A percentile compares a stretch with the other conserved stretches of the same genome.
These are phyloP conservation scores for Pleurozium schreberi DNA, from an alignment of 225 moss, liverwort and hornwort species.

Conservation along the genomic window DNA sequence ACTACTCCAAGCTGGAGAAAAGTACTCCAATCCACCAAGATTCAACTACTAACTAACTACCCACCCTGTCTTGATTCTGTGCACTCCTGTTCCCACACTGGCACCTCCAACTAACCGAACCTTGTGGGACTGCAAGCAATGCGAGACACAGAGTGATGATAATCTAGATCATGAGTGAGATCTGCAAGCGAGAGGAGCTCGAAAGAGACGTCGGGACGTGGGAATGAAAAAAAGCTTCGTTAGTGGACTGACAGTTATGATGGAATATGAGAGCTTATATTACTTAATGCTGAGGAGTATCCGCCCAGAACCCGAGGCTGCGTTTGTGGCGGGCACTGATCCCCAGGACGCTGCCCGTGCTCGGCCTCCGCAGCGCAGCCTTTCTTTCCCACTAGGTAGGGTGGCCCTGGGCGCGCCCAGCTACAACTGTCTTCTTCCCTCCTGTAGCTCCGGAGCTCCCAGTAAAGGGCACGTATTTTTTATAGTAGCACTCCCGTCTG, in stretches of 20 bases:
- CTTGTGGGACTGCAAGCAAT: background rate
- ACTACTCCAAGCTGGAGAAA: background rate
- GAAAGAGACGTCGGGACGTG: no score
- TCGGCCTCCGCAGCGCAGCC: background rate
- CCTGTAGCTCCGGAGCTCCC: background rate
- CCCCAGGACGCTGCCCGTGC: conserved; percentile 1
- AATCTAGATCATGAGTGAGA: background rate
- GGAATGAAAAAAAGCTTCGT: background rate
- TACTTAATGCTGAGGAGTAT: background rate
- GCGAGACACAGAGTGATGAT: background rate
- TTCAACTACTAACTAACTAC: background rate
- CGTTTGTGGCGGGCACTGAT: conserved; percentile 5
- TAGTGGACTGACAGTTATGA: background rate
- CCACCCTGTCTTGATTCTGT: background rate
- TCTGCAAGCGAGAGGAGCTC: background rate
- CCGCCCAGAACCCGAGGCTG: background rate
- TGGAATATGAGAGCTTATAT: background rate
- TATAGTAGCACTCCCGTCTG: background rate
- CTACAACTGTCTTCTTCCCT: background rate
- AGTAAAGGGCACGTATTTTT: background rate
- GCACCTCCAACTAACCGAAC: background rate
- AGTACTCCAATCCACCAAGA: background rate
- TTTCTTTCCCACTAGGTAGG: background rate
- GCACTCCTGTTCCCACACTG: background rate
- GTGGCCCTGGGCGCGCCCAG: no score